Percentiles rank a stretch among this genome's conserved stretches.
phyloP scores from a whole-genome alignment of 768 basidiomycete genomes.

The Mycena rebaudengoi region DNA sequence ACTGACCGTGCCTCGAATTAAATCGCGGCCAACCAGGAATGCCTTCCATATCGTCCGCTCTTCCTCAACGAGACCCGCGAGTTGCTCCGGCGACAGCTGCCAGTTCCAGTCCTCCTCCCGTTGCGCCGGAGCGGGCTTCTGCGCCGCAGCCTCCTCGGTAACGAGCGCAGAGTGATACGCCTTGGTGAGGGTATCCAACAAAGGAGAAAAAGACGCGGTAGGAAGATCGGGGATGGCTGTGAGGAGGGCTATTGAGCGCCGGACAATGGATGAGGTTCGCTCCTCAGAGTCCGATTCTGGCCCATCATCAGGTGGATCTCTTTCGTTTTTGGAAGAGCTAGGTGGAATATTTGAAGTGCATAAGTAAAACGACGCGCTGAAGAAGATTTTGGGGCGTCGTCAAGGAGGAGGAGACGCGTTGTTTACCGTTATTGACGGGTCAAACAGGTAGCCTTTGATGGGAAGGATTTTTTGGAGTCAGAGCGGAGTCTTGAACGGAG shows the following conservation, averaged over 20 bases:
- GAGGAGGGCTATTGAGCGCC: conserved; percentile 9
- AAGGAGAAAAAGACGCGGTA: not conserved
- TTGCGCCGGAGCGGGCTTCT: not conserved
- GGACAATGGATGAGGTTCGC: conserved; percentile 7
- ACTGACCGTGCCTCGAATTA: not conserved
- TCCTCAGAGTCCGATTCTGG: not conserved
- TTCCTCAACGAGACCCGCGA: conserved; percentile 1
- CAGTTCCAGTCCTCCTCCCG: conserved; percentile 18
- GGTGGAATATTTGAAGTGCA: not conserved
- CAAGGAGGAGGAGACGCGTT: too few relatives aligned
- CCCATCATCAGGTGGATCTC: not conserved
- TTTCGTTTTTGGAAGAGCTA: conserved; percentile 5
- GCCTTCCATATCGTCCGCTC: conserved; percentile 19
- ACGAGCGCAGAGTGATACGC: conserved; percentile 9
- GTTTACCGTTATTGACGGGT: too few relatives aligned
- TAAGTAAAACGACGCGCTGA: too few relatives aligned
- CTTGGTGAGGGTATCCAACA: not conserved
- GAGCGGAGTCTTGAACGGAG: too few relatives aligned
- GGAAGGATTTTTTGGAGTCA: too few relatives aligned
- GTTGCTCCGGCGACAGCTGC: conserved; percentile 9
- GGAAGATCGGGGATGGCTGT: conserved; percentile 5
- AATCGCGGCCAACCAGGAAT: not conserved
- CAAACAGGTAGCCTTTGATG: too few relatives aligned
- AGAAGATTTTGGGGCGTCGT: too few relatives aligned
- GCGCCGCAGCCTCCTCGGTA: not conserved